Evolutionary conservation across 768 basidiomycete species (phyloP).

Genomic region (Mycena galericulata): DNA sequence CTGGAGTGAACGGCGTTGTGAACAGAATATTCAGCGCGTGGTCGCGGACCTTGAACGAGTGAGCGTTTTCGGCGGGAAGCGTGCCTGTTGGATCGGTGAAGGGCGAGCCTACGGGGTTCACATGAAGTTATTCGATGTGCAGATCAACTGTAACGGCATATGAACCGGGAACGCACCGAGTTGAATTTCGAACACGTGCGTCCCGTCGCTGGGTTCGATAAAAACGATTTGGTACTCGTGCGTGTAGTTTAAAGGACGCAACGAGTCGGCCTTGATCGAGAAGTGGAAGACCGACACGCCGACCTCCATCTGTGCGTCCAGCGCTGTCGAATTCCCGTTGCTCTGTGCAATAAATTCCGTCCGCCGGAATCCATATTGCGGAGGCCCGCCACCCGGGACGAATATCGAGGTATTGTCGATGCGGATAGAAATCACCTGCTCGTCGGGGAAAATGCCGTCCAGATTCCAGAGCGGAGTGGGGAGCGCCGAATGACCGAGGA

Average conservation of each 20-base stretch:
- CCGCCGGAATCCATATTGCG: conserved; percentile 68
- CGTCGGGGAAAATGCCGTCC: conserved; percentile 44
- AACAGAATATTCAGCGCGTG: conserved; percentile 66
- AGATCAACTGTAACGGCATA: not conserved
- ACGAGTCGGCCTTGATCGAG: conserved; percentile 55
- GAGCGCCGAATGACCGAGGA: conserved; percentile 50
- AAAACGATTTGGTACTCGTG: conserved; percentile 76
- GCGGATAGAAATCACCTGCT: conserved; percentile 63
- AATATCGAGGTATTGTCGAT: conserved; percentile 73
- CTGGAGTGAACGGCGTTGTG: conserved; percentile 55
- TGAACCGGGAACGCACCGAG: conserved; percentile 53
- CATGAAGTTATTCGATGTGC: not conserved
- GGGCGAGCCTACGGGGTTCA: conserved; percentile 66
- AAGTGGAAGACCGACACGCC: conserved; percentile 64
- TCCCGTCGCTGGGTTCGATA: conserved; percentile 70
- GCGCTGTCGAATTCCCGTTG: conserved; percentile 49
- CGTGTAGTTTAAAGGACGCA: conserved; percentile 59
- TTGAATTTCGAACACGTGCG: conserved; percentile 70
- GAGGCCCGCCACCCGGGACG: conserved; percentile 58
- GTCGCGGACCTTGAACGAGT: conserved; percentile 66
- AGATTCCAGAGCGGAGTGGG: conserved; percentile 66
- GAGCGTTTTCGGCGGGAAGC: conserved; percentile 56
- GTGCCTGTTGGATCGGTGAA: conserved; percentile 64
- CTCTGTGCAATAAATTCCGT: conserved; percentile 69
- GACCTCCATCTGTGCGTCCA: conserved; percentile 55